phyloP scores from a whole-genome alignment of 352 stramenopile species.

The Achlya hypogyna region DNA sequence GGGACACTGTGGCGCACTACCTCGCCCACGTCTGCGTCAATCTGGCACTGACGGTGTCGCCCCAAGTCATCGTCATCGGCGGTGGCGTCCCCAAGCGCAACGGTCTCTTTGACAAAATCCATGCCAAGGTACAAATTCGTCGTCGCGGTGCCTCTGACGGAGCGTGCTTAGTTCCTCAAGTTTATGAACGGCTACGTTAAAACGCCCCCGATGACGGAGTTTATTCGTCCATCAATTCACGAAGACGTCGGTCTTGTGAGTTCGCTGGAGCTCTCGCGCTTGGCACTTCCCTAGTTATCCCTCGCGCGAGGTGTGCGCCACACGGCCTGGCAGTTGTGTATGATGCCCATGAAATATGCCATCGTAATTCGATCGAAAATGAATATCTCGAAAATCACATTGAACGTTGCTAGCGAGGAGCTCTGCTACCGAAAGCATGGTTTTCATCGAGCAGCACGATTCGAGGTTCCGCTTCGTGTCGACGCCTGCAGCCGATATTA shows the following conservation, averaged over 20 bases:
- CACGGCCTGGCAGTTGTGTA: too few relatives aligned
- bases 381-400: too few relatives aligned
- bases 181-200: slow-evolving; percentile 71
- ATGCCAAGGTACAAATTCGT: slow-evolving; percentile 34
- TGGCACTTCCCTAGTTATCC: slow-evolving; percentile 35
- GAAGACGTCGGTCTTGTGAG: slow-evolving; percentile 72
- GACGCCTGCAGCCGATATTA: too few relatives aligned
- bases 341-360: too few relatives aligned
- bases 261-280: slow-evolving; percentile 66
- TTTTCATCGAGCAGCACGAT: too few relatives aligned
- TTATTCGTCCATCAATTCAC: slow-evolving; percentile 82
- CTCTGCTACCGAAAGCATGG: too few relatives aligned
- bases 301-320: too few relatives aligned
- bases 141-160: neutral
- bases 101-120: slow-evolving; percentile 76
- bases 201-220: slow-evolving; percentile 57
- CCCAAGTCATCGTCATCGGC: slow-evolving; percentile 93
- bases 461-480: too few relatives aligned
- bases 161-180: slow-evolving; percentile 42
- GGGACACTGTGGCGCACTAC: slow-evolving; percentile 92
- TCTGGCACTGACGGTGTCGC: slow-evolving; percentile 86
- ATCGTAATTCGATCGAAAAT: too few relatives aligned
- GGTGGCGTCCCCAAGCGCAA: slow-evolving; percentile 90
- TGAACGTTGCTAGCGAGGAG: too few relatives aligned
- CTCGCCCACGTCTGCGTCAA: slow-evolving; percentile 92